A percentile compares a stretch with the other conserved stretches of the same genome.
These are phyloP conservation scores for grape (Vitis vinifera) DNA, from an alignment of 164 flowering plant species.

Conservation along the genomic window ASM3070453v1 NC_081823.1:19948001-19948500, in stretches of 20 bases:
- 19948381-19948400: neutral
- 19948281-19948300: neutral
- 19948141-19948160: neutral
- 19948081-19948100: neutral
- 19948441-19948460: neutral
- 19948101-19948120: neutral
- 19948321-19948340: neutral
- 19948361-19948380: neutral
- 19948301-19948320: neutral
- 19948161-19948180: neutral
- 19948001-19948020: neutral
- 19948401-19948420: conserved; percentile 1
- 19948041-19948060: neutral
- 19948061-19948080: neutral
- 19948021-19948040: neutral
- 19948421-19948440: conserved; percentile 1
- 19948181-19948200: neutral
- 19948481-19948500: too few species aligned
- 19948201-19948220: neutral
- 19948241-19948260: neutral
- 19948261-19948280: neutral
- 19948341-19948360: neutral
- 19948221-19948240: neutral
- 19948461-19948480: neutral
- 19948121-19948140: neutral